A percentile compares a stretch with the other conserved stretches of the same genome.
These are phyloP conservation scores for Neonectria faginata DNA, from an alignment of 2,329 filamentous ascomycete species.

Conservation along the genomic window DNA sequence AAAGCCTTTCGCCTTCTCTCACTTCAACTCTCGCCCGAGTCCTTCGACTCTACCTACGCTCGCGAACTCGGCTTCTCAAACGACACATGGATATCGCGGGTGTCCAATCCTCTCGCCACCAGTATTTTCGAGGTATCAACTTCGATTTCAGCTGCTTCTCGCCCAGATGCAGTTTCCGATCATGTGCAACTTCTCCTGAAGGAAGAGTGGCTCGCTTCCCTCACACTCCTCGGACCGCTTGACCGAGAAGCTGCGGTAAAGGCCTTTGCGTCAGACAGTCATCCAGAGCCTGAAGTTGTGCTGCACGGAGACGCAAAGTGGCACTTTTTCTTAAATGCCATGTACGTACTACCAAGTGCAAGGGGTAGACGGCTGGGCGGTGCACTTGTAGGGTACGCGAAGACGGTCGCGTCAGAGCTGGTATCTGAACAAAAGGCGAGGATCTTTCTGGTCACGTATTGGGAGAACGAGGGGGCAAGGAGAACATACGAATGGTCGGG, in stretches of 20 bases:
- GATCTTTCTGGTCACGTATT: slow-evolving; percentile 25
- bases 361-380: slow-evolving; percentile 29
- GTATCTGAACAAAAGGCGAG: background rate
- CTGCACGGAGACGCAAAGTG: background rate
- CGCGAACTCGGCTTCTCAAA: slow-evolving; percentile 10
- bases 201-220: slow-evolving; percentile 29
- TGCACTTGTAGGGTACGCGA: slow-evolving; percentile 23
- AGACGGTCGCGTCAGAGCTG: background rate
- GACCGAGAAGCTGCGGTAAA: background rate
- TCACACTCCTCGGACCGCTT: slow-evolving; percentile 28
- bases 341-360: slow-evolving; percentile 28
- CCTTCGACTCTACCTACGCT: slow-evolving; percentile 30
- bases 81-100: slow-evolving; percentile 16
- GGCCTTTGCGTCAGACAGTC: background rate
- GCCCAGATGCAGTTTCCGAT: background rate
- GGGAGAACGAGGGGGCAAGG: slow-evolving; percentile 18
- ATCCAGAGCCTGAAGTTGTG: background rate
- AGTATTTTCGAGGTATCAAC: slow-evolving; percentile 10
- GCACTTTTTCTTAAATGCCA: slow-evolving; percentile 28
- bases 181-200: background rate
- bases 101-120: slow-evolving; percentile 18
- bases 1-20: slow-evolving; percentile 29
- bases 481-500: slow-evolving; percentile 35
- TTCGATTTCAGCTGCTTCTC: accelerated
- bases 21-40: slow-evolving; percentile 25